A percentile compares a stretch with the other conserved stretches of the same genome.
These are phyloP conservation scores for Rauvolfia tetraphylla DNA, from an alignment of 257 asterid genomes.

Conservation along the genomic window DNA sequence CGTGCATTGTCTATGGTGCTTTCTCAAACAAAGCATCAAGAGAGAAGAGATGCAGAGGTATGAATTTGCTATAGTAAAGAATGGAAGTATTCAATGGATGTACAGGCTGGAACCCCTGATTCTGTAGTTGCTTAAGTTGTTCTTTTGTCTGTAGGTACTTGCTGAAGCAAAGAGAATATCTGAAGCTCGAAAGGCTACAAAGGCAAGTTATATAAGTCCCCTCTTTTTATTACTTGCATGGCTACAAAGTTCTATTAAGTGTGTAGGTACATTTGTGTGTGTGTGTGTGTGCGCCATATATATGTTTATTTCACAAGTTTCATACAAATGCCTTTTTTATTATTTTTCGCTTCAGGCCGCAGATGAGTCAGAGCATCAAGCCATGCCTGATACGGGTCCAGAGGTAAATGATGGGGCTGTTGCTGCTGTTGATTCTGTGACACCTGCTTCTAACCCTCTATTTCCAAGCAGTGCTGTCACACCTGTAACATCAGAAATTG, in stretches of 20 bases:
- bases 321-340: conserved; percentile 9
- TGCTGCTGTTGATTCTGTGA: conserved; percentile 36
- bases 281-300: no score
- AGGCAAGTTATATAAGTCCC: conserved; percentile 37
- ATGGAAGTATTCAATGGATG: not conserved
- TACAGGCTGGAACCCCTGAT: not conserved
- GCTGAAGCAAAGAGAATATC: conserved; percentile 86
- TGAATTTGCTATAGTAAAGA: conserved; percentile 9
- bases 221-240: not conserved
- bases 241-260: not conserved
- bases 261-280: not conserved
- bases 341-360: conserved; percentile 44
- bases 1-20: conserved; percentile 82
- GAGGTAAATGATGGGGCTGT: conserved; percentile 45
- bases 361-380: conserved; percentile 39
- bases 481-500: conserved; percentile 65
- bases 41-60: conserved; percentile 88
- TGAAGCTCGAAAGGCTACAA: conserved; percentile 72
- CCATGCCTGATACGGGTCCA: conserved; percentile 46
- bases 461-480: conserved; percentile 39
- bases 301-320: no score
- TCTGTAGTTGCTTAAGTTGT: not conserved
- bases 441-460: conserved; percentile 54
- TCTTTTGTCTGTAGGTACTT: conserved; percentile 53
- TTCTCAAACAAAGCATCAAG: conserved; percentile 94